phyloP scores from a whole-genome alignment of 2,329 filamentous ascomycete genomes.

The Ophiocordyceps camponoti-saundersi region DNA sequence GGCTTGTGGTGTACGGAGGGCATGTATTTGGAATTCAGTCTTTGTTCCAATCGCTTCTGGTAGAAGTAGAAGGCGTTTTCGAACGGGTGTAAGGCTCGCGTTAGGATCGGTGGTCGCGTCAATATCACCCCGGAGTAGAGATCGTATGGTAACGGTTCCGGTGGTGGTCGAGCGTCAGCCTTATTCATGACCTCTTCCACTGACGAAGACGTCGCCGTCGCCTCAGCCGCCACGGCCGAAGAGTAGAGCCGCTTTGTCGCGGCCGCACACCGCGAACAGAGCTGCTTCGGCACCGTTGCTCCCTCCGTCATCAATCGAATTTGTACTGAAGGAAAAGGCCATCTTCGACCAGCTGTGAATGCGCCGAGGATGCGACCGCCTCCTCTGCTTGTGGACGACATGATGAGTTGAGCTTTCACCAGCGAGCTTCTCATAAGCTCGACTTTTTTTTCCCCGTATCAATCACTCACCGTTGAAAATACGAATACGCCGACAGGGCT shows the following conservation, averaged over 20 bases:
- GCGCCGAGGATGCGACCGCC: constrained; percentile 29
- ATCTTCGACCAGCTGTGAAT: constrained; percentile 24
- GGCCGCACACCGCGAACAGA: constrained; percentile 4
- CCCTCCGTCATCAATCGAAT: not conserved
- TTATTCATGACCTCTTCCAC: not conserved
- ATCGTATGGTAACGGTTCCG: constrained; percentile 18
- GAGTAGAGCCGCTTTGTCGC: constrained; percentile 17
- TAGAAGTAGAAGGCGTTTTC: constrained; percentile 93
- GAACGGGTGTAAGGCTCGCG: constrained; percentile 67
- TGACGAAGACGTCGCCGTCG: not conserved
- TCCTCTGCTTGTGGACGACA: constrained; percentile 42
- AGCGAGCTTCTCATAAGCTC: constrained; percentile 2
- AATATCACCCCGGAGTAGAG: constrained; percentile 59
- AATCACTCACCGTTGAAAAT: not conserved
- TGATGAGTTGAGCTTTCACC: constrained; percentile 6
- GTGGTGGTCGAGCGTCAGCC: not conserved
- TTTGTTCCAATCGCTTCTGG: constrained; percentile 91
- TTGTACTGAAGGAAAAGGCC: not conserved
- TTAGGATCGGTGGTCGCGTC: constrained; percentile 75
- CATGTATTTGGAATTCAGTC: constrained; percentile 71
- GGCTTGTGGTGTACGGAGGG: constrained; percentile 91
- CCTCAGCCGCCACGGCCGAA: not conserved
- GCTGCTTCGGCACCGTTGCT: not conserved
- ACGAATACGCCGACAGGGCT: no score
- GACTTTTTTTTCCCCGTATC: not conserved